A percentile compares a stretch with the other conserved stretches of the same genome.
Evolutionary conservation across 1,284 basidiomycete genomes (phyloP).

Genomic region (Papiliotrema laurentii): DNA sequence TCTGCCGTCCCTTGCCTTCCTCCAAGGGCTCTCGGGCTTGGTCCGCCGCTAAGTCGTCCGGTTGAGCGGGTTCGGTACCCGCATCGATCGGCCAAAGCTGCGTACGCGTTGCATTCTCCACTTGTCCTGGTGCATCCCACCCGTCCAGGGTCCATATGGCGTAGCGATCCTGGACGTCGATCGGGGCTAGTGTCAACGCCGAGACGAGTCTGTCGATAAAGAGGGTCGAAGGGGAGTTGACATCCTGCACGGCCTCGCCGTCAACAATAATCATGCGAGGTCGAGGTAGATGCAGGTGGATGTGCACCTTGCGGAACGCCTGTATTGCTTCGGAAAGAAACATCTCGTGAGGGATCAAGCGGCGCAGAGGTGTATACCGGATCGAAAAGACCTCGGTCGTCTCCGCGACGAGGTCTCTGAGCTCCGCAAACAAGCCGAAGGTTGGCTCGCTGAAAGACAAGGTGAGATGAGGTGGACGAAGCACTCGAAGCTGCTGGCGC

Average conservation of each 20-base stretch:
- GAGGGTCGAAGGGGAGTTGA: background rate
- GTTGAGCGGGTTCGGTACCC: slow-evolving; percentile 8
- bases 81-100: slow-evolving; percentile 7
- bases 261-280: slow-evolving; percentile 3
- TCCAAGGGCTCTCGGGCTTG: background rate
- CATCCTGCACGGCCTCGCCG: slow-evolving; percentile 4
- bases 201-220: slow-evolving; percentile 7
- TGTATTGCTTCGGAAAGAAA: slow-evolving; percentile 17
- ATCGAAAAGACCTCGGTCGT: slow-evolving; percentile 14
- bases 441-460: slow-evolving; percentile 15
- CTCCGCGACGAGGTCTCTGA: slow-evolving; percentile 13
- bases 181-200: slow-evolving; percentile 3
- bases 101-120: slow-evolving; percentile 6
- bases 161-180: slow-evolving; percentile 13
- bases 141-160: slow-evolving; percentile 15
- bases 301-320: slow-evolving; percentile 13
- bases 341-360: slow-evolving; percentile 5
- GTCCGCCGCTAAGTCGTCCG: background rate
- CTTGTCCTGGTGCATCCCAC: slow-evolving; percentile 11
- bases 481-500: slow-evolving; percentile 18
- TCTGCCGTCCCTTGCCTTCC: background rate
- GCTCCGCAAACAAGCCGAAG: slow-evolving; percentile 16
- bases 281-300: slow-evolving; percentile 16
- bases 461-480: slow-evolving; percentile 13
- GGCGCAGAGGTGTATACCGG: slow-evolving; percentile 18